These are phyloP conservation scores for Turnera subulata DNA, from an alignment of 345 rosid genomes.

Conservation along the genomic window DNA sequence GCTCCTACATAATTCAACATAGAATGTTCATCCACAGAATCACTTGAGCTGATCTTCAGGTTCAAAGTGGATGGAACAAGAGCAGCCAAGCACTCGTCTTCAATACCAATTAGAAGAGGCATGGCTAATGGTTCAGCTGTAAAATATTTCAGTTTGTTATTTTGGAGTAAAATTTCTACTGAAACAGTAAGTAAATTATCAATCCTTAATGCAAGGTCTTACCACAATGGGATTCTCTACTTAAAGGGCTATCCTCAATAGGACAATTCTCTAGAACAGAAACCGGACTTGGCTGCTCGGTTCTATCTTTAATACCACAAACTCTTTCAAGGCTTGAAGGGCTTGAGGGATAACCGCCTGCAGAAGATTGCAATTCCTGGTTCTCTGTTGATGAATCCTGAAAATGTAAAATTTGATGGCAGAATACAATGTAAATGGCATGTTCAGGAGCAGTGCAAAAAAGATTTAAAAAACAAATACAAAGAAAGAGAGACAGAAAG, in stretches of 20 bases:
- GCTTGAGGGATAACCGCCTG: constrained; percentile 22
- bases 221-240: constrained; percentile 34
- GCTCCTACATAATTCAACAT: constrained; percentile 32
- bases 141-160: constrained; percentile 5
- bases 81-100: constrained; percentile 21
- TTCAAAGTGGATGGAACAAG: constrained; percentile 8
- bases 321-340: constrained; percentile 24
- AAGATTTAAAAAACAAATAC: background rate
- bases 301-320: constrained; percentile 18
- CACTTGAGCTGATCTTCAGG: constrained; percentile 11
- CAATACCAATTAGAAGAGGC: constrained; percentile 14
- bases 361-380: constrained; percentile 18
- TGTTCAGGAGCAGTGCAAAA: background rate
- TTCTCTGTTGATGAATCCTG: constrained; percentile 39
- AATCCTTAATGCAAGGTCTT: background rate
- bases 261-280: constrained; percentile 50
- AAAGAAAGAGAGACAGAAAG: background rate
- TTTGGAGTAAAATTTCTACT: background rate
- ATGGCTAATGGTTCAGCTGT: constrained; percentile 30
- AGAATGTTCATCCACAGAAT: constrained; percentile 21
- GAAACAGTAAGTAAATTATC: background rate
- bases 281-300: constrained; percentile 60
- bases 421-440: background rate
- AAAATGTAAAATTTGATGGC: constrained; percentile 5
- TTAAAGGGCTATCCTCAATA: constrained; percentile 36